A percentile compares a stretch with the other conserved stretches of the same genome.
Conservation (phyloP, 306 rosid genomes). For the Inga leiocalycina region DNA sequence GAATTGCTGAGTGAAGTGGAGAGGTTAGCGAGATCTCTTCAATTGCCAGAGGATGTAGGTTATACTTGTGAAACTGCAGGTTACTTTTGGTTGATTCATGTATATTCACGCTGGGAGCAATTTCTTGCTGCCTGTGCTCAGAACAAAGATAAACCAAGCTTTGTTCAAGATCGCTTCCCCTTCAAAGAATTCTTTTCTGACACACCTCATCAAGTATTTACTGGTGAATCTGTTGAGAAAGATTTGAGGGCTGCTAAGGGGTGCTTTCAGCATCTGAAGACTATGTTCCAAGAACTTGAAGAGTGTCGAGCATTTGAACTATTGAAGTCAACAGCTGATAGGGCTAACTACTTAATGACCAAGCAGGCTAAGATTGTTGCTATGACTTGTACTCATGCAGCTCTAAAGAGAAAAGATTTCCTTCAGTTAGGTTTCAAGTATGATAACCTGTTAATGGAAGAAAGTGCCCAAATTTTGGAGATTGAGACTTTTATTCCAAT, state of each 20-base stretch:
- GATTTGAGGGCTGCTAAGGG: conserved; percentile 92
- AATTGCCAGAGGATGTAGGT: conserved; percentile 95
- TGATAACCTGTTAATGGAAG: conserved; percentile 99
- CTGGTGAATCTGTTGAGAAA: conserved; percentile 83
- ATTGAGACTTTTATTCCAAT: conserved; percentile 97
- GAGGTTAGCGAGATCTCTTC: conserved; percentile 95
- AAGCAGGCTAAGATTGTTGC: conserved; percentile 99
- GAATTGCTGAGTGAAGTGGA: conserved; percentile 93
- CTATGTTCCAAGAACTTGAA: conserved; percentile 97
- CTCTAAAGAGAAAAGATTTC: conserved; percentile 95
- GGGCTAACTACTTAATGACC: conserved; percentile 96
- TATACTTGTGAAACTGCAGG: conserved; percentile 99
- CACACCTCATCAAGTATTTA: conserved; percentile 67
- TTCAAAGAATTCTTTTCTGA: conserved; percentile 88
- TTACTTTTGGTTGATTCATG: conserved; percentile 98
- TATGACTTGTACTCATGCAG: conserved; percentile 99
- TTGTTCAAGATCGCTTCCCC: conserved; percentile 88
- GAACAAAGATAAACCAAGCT: conserved; percentile 65
- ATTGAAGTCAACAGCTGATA: conserved; percentile 96
- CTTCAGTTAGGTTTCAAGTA: conserved; percentile 97
- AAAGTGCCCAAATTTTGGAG: conserved; percentile 98
- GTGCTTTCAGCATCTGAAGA: conserved; percentile 88
- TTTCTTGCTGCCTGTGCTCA: conserved; percentile 81
- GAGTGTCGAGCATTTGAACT: conserved; percentile 96
- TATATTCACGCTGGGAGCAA: conserved; percentile 96